Evolutionary conservation across 345 rosid genomes (phyloP).

Genomic region (Nasturtium officinale): DNA sequence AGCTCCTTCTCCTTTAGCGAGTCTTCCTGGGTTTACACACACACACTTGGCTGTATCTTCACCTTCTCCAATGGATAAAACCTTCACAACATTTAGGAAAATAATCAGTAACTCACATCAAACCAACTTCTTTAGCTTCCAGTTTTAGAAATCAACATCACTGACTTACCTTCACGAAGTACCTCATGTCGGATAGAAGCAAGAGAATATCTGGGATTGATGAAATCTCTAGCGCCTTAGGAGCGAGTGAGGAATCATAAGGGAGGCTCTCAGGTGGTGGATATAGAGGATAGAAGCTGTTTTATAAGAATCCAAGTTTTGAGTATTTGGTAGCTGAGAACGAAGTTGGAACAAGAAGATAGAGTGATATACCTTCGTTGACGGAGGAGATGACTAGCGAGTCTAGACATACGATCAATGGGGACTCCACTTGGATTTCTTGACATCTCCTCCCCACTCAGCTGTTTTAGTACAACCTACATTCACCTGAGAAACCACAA

Average conservation of each 20-base stretch:
- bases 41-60: slow-evolving; percentile 66
- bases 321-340: slow-evolving; percentile 8
- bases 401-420: slow-evolving; percentile 82
- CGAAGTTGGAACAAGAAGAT: background rate
- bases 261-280: slow-evolving; percentile 87
- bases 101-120: background rate
- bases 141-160: slow-evolving; percentile 1
- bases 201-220: slow-evolving; percentile 72
- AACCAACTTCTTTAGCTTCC: background rate
- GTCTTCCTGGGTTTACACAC: slow-evolving; percentile 87
- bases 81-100: slow-evolving; percentile 44
- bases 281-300: slow-evolving; percentile 86
- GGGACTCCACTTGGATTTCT: slow-evolving; percentile 60
- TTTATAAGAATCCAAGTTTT: slow-evolving; percentile 12
- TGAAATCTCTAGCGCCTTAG: slow-evolving; percentile 60
- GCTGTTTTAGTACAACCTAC: slow-evolving; percentile 82
- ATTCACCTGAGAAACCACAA: slow-evolving; percentile 61
- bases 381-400: slow-evolving; percentile 73
- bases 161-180: slow-evolving; percentile 67
- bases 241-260: slow-evolving; percentile 73
- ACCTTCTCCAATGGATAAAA: slow-evolving; percentile 58
- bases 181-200: slow-evolving; percentile 83
- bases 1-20: slow-evolving; percentile 83
- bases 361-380: slow-evolving; percentile 59
- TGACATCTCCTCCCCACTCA: slow-evolving; percentile 86